Conservation (phyloP, 192 early-diverging fungal genomes). For the Funneliformis geosporum region DNA sequence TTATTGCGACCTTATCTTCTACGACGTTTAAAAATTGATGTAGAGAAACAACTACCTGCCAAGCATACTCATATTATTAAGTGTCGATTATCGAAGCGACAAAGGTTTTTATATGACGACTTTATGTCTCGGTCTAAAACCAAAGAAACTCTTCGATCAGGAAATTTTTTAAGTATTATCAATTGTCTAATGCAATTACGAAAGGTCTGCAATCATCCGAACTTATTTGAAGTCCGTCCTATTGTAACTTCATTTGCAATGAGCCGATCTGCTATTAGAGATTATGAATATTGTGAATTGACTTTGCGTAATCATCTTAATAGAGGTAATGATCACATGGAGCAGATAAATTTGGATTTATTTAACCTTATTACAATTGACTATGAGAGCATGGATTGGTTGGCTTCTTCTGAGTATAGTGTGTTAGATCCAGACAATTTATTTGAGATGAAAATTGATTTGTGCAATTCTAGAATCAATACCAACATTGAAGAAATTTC, state of each 20-base stretch:
- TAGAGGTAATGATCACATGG: conserved; percentile 36
- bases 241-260: conserved; percentile 64
- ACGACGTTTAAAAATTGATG: conserved; percentile 65
- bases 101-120: conserved; percentile 74
- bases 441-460: conserved; percentile 34
- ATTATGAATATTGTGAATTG: conserved; percentile 42
- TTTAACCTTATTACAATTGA: conserved; percentile 45
- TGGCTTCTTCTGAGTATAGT: conserved; percentile 33
- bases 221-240: conserved; percentile 60
- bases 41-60: conserved; percentile 67
- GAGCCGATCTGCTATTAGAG: conserved; percentile 38
- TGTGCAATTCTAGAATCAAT: conserved; percentile 12
- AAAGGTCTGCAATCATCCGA: conserved; percentile 57
- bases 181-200: conserved; percentile 76
- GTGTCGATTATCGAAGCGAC: conserved; percentile 69
- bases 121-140: conserved; percentile 84
- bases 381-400: conserved; percentile 35
- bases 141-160: conserved; percentile 66
- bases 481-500: neutral
- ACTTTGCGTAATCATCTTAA: conserved; percentile 41
- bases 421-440: conserved; percentile 32
- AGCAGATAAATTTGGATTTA: conserved; percentile 42
- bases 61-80: conserved; percentile 71
- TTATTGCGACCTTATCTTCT: conserved; percentile 65
- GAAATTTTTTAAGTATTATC: conserved; percentile 76